Evolutionary conservation across 2,329 filamentous ascomycete species (phyloP).

Genomic region (Huntiella abstrusa): DNA sequence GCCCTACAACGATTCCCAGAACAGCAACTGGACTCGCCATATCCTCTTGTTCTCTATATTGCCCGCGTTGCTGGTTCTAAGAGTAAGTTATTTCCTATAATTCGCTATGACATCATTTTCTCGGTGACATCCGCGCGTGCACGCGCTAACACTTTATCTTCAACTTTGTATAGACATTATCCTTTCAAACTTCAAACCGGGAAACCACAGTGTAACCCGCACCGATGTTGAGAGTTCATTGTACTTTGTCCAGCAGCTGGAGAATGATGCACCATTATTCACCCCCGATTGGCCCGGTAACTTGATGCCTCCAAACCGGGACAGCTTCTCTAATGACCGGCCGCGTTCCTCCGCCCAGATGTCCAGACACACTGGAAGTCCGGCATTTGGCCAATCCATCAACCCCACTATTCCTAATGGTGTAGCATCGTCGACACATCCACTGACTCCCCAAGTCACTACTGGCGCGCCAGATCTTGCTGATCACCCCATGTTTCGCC

Average conservation of each 20-base stretch:
- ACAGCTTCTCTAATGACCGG: conserved; percentile 12
- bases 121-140: no score
- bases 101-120: no score
- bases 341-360: conserved; percentile 4
- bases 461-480: background rate
- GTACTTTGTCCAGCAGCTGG: conserved; percentile 66
- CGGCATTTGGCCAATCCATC: background rate
- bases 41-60: conserved; percentile 73
- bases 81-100: conserved; percentile 33
- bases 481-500: conserved; percentile 1
- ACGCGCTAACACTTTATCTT: conserved; percentile 6
- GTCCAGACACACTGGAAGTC: no score
- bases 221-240: conserved; percentile 75
- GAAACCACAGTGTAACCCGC: conserved; percentile 69
- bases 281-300: conserved; percentile 29
- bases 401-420: background rate
- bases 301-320: no score
- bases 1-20: conserved; percentile 76
- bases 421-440: background rate
- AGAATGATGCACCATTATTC: conserved; percentile 21
- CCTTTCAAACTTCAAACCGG: conserved; percentile 76
- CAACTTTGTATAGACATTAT: conserved; percentile 50
- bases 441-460: background rate
- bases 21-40: conserved; percentile 47
- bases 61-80: conserved; percentile 78